phyloP scores from a whole-genome alignment of 331 rosid species.

The Rhamnella rubrinervis region DNA sequence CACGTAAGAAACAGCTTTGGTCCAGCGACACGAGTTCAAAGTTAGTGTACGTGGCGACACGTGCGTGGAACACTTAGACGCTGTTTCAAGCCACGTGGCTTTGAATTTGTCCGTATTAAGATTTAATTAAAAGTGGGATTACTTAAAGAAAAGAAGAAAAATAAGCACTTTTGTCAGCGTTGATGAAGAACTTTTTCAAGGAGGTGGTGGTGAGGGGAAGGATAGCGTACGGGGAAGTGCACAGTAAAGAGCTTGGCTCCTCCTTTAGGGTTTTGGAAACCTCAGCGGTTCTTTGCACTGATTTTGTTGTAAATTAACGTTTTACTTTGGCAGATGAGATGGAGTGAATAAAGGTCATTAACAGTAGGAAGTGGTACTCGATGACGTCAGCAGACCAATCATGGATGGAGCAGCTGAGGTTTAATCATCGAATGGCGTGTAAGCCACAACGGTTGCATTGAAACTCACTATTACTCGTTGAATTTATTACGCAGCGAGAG shows the following conservation, averaged over 20 bases:
- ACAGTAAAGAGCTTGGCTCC: background rate
- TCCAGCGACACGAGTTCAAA: slow-evolving; percentile 35
- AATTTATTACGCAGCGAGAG: slow-evolving; percentile 8
- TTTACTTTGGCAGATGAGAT: background rate
- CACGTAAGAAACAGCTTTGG: slow-evolving; percentile 14
- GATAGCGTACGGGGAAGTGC: background rate
- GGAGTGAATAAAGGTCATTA: background rate
- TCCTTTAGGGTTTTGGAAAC: background rate
- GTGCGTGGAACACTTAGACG: slow-evolving; percentile 8
- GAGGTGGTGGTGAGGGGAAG: background rate
- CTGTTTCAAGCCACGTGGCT: slow-evolving; percentile 19
- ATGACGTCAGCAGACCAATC: slow-evolving; percentile 41
- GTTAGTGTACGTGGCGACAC: slow-evolving; percentile 8
- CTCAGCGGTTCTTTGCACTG: slow-evolving; percentile 14
- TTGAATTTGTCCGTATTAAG: background rate
- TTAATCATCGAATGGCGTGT: slow-evolving; percentile 43
- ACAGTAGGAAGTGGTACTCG: background rate
- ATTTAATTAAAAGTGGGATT: slow-evolving; percentile 20
- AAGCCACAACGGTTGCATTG: slow-evolving; percentile 42
- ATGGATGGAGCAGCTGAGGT: slow-evolving; percentile 37
- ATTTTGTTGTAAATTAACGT: slow-evolving; percentile 12
- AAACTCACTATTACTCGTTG: slow-evolving; percentile 32
- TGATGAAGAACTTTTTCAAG: background rate
- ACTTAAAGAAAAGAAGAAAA: background rate
- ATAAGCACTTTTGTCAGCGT: slow-evolving; percentile 1